Evolutionary conservation across 2,329 filamentous ascomycete species (phyloP), one percentile per base, ranked within the genome.

Genomic region (Penicillium crustosum): DNA sequence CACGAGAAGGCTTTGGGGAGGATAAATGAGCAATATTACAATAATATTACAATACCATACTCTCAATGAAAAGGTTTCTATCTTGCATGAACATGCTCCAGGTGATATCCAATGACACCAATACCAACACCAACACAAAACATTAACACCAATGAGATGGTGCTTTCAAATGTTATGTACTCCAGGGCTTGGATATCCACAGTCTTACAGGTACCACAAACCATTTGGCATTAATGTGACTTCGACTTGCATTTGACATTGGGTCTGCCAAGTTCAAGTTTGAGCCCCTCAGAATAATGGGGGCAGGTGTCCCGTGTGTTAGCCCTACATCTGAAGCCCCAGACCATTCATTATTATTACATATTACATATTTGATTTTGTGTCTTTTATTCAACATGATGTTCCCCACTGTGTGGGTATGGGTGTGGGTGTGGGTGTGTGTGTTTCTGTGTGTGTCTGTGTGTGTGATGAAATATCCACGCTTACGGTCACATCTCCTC

Each of bases 401-500:
- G 17, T 31, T 49, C 44, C 36, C 53, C 44, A 55, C 36, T 35
- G 17, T 21, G 4, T n/a, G n/a, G n/a, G n/a, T n/a, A n/a, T n/a
- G n/a, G n/a, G n/a, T n/a, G n/a, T n/a, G n/a, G n/a, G n/a, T n/a
- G n/a, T n/a, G n/a, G n/a, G n/a, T n/a, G n/a, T 41, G 15, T 48
- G 38, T 49, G 19, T 27, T 6, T n/a, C n/a, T 61, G 58, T 52
- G 50, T 53, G 39, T 49, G 25, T 27, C 5, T 9, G 19, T 15
- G 55, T 59, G 60, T 52, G 41, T 53, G 39, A 45, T 48, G 43
- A 42, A 23, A 45, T 33, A 31, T 48, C 45, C 54, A 45, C 49
- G 45, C 44, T 60, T 55, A 50, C 55, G 27, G 57, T 63, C 60
- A 61, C 57, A 58, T 61, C 53, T 55, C 55, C 55, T 44, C 54